Conservation (phyloP, 1,284 basidiomycete genomes). For the Thecaphora thlaspeos region DNA sequence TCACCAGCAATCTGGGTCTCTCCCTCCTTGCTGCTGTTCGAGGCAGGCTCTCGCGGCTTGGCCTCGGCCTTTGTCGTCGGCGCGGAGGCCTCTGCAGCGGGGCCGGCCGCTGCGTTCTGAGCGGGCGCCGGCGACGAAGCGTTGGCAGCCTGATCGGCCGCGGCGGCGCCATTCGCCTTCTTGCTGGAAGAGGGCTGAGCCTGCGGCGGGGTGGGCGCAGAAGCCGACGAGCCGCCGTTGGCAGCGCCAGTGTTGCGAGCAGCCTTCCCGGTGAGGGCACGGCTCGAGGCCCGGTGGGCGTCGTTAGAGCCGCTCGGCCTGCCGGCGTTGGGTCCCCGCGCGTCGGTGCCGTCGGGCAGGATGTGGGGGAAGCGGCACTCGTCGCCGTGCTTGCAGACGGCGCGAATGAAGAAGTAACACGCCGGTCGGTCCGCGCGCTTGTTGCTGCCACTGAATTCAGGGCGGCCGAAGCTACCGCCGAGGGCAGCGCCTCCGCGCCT, state of each 20-base stretch:
- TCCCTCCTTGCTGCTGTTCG: constrained; percentile 1
- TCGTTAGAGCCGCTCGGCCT: constrained; percentile 27
- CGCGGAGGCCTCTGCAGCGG: no score
- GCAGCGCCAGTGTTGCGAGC: constrained; percentile 4
- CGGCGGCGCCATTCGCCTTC: no score
- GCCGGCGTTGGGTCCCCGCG: constrained; percentile 36
- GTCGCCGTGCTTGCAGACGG: constrained; percentile 51
- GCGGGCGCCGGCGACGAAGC: no score
- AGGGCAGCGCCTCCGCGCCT: constrained; percentile 24
- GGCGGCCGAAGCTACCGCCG: constrained; percentile 24
- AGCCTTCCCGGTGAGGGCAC: constrained; percentile 29
- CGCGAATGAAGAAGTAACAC: constrained; percentile 53
- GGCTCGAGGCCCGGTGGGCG: constrained; percentile 28
- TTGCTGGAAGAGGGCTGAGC: neutral
- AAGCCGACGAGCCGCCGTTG: constrained; percentile 1
- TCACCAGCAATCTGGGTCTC: no score
- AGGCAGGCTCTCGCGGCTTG: neutral
- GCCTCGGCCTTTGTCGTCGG: constrained; percentile 1
- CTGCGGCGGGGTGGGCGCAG: neutral
- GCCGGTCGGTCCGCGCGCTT: constrained; percentile 48
- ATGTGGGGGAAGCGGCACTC: constrained; percentile 57
- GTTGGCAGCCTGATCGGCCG: no score
- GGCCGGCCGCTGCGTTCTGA: no score
- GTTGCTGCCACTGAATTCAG: constrained; percentile 15
- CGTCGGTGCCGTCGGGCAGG: constrained; percentile 54